These are phyloP conservation scores for Candida maris DNA, from an alignment of 805 yeast species.

Conservation along the genomic window DNA sequence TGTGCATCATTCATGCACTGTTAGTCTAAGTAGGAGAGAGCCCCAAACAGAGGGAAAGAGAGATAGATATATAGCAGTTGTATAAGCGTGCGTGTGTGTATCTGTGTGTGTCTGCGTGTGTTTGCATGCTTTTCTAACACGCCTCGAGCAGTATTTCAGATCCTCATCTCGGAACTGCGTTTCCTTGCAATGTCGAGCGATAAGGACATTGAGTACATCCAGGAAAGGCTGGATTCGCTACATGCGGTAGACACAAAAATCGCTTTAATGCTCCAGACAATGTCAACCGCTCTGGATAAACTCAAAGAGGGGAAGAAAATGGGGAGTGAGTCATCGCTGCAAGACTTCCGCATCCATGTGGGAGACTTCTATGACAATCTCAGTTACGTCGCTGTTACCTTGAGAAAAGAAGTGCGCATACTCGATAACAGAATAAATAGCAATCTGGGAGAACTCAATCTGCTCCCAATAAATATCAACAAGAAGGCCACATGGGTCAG, in stretches of 20 bases:
- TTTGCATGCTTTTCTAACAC: too few relatives aligned
- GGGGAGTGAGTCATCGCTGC: constrained; percentile 24
- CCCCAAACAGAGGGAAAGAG: too few relatives aligned
- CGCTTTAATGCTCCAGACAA: constrained; percentile 46
- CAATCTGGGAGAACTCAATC: constrained; percentile 28
- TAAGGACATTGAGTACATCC: constrained; percentile 34
- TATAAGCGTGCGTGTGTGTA: too few relatives aligned
- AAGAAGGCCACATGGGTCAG: constrained; percentile 71
- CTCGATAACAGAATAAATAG: constrained; percentile 59
- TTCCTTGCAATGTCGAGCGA: constrained; percentile 9
- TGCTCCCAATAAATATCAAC: constrained; percentile 65
- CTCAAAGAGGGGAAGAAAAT: constrained; percentile 32
- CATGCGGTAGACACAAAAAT: constrained; percentile 49
- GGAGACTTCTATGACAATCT: constrained; percentile 49
- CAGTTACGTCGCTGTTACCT: constrained; percentile 53
- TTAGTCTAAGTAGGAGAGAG: too few relatives aligned
- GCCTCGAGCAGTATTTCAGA: too few relatives aligned
- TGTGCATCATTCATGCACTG: too few relatives aligned
- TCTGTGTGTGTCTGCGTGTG: too few relatives aligned
- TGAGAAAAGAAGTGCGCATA: constrained; percentile 63
- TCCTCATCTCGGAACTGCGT: too few relatives aligned
- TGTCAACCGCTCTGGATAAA: constrained; percentile 45
- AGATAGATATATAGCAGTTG: too few relatives aligned
- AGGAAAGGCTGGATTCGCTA: constrained; percentile 49
- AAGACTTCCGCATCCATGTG: constrained; percentile 42